Evolutionary conservation across 176 grass and related monocot species (phyloP), one percentile per base, ranked within the genome.

Genomic region (Leersia perrieri): DNA sequence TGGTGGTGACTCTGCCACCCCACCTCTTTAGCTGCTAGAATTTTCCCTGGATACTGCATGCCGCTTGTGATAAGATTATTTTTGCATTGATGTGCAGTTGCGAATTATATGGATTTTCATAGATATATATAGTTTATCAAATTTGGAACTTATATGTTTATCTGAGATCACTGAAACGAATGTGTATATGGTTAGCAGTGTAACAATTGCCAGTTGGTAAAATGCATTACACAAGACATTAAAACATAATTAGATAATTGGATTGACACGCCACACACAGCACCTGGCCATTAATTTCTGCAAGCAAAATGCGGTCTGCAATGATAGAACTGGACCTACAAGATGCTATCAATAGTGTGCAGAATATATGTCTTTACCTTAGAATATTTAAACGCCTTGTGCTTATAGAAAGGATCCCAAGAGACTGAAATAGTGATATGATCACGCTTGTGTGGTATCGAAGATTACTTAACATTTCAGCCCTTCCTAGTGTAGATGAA

Each of bases 391-490:
- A 92, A 74, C 93, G 93, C 74, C 96, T 82, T 69, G 96, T 78
- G 76, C 96, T 99, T 68, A 95, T 91, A 80, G 96, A 91, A 72
- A 99, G 96, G 55, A 87, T 90, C 27, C 90, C 96, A 73, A 99
- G 92, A 16, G 96, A 95, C 63, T 99, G 92, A 86, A 99, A 95
- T 71, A 99, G 82, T 84, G 93, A 89, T 82, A 99, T 99, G 86
- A 99, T 99, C 27, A 99, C 92, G 14, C 92, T 95, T 72, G 96
- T 99, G 78, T 99, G 96, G 76, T 99, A 99, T 36, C 96, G 86
- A 90, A 99, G 80, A 81, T 99, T 99, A 81, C 96, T 99, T 71
- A 99, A 85, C 96, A 99, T 99, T 60, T 99, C 90, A 74, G 96
- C 96, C 82, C 96, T 85, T 87, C 96, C 96, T 83, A 99, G 42